Evolutionary conservation across 306 rosid genomes (phyloP).

Genomic region (Urtica urens): DNA sequence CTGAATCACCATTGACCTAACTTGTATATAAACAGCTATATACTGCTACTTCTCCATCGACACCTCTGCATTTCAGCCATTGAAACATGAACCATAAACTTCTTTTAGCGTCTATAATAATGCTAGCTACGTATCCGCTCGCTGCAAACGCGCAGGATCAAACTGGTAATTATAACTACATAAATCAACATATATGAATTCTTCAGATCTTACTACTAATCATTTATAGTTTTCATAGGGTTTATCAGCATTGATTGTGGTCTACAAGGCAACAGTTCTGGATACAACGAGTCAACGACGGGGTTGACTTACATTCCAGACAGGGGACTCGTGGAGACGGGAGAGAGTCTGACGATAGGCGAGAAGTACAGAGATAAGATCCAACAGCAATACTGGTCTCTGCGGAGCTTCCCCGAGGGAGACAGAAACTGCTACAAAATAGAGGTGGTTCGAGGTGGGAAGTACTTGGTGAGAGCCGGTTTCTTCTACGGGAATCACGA

Average conservation of each 20-base stretch:
- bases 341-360: conserved; percentile 5
- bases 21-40: too few species aligned
- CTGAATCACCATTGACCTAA: too few species aligned
- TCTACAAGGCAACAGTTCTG: background rate
- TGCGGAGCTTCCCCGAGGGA: conserved; percentile 37
- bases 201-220: too few species aligned
- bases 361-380: background rate
- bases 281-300: conserved; percentile 5
- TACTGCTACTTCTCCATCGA: too few species aligned
- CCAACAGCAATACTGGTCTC: background rate
- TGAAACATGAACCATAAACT: too few species aligned
- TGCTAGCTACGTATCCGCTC: too few species aligned
- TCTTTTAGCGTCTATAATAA: too few species aligned
- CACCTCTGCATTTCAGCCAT: too few species aligned
- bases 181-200: too few species aligned
- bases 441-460: conserved; percentile 5
- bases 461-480: conserved; percentile 26
- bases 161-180: too few species aligned
- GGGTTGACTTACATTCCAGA: conserved; percentile 14
- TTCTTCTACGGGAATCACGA: conserved; percentile 36
- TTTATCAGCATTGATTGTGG: conserved; percentile 27
- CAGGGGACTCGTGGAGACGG: conserved; percentile 4
- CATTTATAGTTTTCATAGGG: too few species aligned
- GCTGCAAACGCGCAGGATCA: too few species aligned
- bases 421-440: conserved; percentile 28